Evolutionary conservation across 225 moss, liverwort and hornwort species (phyloP).

Genomic region (Pleurozium schreberi): DNA sequence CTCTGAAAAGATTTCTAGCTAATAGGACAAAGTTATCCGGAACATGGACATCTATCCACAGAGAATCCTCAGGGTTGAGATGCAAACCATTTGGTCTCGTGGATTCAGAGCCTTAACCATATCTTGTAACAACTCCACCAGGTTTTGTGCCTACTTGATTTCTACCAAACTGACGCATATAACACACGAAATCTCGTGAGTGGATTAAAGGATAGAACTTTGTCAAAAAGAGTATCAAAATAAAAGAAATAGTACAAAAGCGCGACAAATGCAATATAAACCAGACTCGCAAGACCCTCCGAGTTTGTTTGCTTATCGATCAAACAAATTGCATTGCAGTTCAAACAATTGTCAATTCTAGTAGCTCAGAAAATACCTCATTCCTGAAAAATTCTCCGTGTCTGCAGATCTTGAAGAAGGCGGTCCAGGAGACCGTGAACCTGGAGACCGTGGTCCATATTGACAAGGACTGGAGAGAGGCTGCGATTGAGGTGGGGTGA

Average conservation of each 20-base stretch:
- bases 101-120: constrained; percentile 77
- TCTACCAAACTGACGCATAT: constrained; percentile 53
- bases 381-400: constrained; percentile 29
- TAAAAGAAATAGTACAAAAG: not conserved
- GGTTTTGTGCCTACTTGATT: constrained; percentile 46
- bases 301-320: not conserved
- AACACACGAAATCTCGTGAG: not conserved
- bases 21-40: not conserved
- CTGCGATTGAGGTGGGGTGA: constrained; percentile 72
- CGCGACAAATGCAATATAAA: not conserved
- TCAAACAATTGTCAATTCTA: not conserved
- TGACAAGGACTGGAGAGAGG: constrained; percentile 28
- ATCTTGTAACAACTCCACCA: constrained; percentile 62
- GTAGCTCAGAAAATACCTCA: constrained; percentile 37
- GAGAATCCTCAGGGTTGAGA: not conserved
- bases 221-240: not conserved
- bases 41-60: not conserved
- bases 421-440: constrained; percentile 10
- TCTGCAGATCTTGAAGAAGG: constrained; percentile 35
- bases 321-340: not conserved
- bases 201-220: not conserved
- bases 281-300: not conserved
- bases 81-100: constrained; percentile 48
- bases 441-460: constrained; percentile 14
- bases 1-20: not conserved